Evolutionary conservation across 2,329 filamentous ascomycete genomes (phyloP).

Genomic region (Ophiosphaerella narmari): DNA sequence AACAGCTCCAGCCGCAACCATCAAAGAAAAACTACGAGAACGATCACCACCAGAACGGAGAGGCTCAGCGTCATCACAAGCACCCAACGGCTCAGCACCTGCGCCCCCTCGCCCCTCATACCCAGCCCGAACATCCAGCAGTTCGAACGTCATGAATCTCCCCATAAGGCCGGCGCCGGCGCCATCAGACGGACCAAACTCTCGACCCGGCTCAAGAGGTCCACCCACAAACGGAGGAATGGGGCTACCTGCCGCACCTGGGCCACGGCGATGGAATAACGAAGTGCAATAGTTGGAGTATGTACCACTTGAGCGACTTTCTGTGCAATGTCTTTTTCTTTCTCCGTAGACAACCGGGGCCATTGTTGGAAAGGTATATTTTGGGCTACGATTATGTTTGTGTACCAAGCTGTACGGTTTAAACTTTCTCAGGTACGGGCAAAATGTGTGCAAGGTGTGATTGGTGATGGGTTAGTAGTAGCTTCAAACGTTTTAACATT

Average conservation of each 20-base stretch:
- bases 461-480: no score
- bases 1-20: constrained; percentile 69
- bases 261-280: constrained; percentile 40
- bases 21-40: constrained; percentile 46
- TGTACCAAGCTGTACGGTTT: no score
- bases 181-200: constrained; percentile 31
- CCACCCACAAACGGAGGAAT: constrained; percentile 21
- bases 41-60: constrained; percentile 34
- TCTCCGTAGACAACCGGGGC: no score
- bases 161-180: constrained; percentile 53
- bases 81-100: constrained; percentile 32
- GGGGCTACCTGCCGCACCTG: constrained; percentile 30
- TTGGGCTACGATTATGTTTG: no score
- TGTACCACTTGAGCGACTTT: no score
- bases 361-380: no score
- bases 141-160: constrained; percentile 48
- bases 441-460: no score
- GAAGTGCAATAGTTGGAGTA: constrained; percentile 28
- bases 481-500: no score
- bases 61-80: constrained; percentile 26
- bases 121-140: constrained; percentile 51
- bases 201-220: constrained; percentile 28
- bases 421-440: no score
- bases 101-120: constrained; percentile 47
- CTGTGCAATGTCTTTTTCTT: no score